Percentiles rank a stretch among this genome's conserved stretches.
Evolutionary conservation across 345 rosid species (phyloP).

Genomic region (Aquilaria sinensis): DNA sequence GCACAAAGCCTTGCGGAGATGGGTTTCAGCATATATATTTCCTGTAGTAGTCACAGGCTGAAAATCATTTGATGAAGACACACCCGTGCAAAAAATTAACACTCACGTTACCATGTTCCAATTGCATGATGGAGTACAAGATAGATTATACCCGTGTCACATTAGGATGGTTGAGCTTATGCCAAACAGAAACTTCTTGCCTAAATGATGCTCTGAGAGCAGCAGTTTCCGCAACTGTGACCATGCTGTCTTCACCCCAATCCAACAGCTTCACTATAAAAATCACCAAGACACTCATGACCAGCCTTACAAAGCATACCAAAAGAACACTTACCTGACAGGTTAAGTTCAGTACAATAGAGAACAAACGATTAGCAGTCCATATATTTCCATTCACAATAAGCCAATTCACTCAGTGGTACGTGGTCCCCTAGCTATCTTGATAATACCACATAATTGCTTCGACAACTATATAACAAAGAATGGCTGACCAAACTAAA

Average conservation of each 20-base stretch:
- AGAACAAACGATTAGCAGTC: too few species aligned
- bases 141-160: slow-evolving; percentile 62
- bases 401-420: too few species aligned
- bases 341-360: too few species aligned
- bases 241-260: slow-evolving; percentile 82
- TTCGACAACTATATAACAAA: too few species aligned
- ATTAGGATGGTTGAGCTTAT: slow-evolving; percentile 86
- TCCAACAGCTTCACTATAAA: slow-evolving; percentile 75
- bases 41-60: too few species aligned
- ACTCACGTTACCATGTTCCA: neutral
- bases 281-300: slow-evolving; percentile 5
- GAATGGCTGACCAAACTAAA: too few species aligned
- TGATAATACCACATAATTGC: too few species aligned
- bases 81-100: slow-evolving; percentile 1
- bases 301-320: too few species aligned
- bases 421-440: too few species aligned
- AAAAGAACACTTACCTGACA: too few species aligned
- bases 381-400: too few species aligned
- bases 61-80: neutral
- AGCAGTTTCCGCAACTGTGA: slow-evolving; percentile 62
- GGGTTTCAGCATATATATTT: neutral
- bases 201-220: slow-evolving; percentile 68
- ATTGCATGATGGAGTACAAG: neutral
- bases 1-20: too few species aligned
- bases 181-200: slow-evolving; percentile 97